Evolutionary conservation across 2,329 filamentous ascomycete species (phyloP).

Genomic region (Leptodontidium sp.): DNA sequence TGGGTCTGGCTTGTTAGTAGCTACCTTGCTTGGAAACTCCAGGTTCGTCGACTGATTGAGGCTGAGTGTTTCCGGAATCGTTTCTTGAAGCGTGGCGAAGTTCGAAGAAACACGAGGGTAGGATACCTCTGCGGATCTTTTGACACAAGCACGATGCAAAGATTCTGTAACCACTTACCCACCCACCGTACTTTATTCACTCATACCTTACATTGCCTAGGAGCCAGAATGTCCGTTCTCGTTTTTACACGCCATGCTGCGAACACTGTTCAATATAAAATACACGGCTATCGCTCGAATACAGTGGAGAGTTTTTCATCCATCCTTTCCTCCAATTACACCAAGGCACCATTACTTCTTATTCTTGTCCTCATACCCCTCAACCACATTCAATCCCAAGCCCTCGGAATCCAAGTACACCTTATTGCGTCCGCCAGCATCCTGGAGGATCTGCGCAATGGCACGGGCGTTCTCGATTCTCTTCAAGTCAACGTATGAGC

Average conservation of each 20-base stretch:
- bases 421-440: slow-evolving; percentile 87
- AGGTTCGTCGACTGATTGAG: no score
- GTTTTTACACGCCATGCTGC: background rate
- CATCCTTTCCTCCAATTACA: slow-evolving; percentile 25
- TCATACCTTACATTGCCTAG: no score
- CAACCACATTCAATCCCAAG: slow-evolving; percentile 86
- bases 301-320: slow-evolving; percentile 57
- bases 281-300: slow-evolving; percentile 47
- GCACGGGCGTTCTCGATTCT: slow-evolving; percentile 96
- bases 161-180: no score
- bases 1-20: no score
- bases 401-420: slow-evolving; percentile 92
- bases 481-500: slow-evolving; percentile 94
- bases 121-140: no score
- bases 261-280: slow-evolving; percentile 35
- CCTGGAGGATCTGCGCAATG: slow-evolving; percentile 89
- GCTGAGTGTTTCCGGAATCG: no score
- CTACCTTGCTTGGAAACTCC: no score
- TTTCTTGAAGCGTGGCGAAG: no score
- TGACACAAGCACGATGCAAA: no score
- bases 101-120: no score
- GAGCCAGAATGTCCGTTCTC: background rate
- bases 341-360: slow-evolving; percentile 53
- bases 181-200: no score
- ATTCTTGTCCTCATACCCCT: slow-evolving; percentile 53